phyloP scores from a whole-genome alignment of 2,329 filamentous ascomycete genomes.

The Bipolaris sorokiniana region DNA sequence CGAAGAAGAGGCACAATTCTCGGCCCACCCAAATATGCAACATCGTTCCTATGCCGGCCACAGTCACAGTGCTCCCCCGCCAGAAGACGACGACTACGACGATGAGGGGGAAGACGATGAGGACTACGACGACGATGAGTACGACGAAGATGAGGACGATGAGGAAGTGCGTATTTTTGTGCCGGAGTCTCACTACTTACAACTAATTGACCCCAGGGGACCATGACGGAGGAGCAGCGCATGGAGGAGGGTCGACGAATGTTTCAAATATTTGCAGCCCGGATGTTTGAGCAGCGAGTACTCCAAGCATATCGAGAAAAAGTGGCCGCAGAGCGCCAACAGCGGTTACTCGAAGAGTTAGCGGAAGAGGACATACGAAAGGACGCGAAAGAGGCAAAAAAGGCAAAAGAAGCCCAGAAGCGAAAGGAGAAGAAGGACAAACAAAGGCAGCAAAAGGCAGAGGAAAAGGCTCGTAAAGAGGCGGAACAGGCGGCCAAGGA shows the following conservation, averaged over 20 bases:
- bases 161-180: conserved; percentile 41
- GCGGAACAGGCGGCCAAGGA: conserved; percentile 90
- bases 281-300: conserved; percentile 98
- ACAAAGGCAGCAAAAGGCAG: conserved; percentile 87
- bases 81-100: conserved; percentile 81
- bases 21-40: conserved; percentile 63
- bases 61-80: conserved; percentile 65
- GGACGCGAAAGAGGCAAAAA: conserved; percentile 85
- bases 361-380: conserved; percentile 81
- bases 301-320: conserved; percentile 98
- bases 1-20: conserved; percentile 83
- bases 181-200: conserved; percentile 11
- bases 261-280: conserved; percentile 99
- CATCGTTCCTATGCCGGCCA: conserved; percentile 60
- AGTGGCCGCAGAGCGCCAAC: conserved; percentile 88
- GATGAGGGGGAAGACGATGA: conserved; percentile 68
- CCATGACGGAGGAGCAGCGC: conserved; percentile 96
- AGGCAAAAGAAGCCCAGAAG: conserved; percentile 91
- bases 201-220: conserved; percentile 67
- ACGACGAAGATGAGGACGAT: conserved; percentile 44
- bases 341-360: conserved; percentile 87
- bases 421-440: conserved; percentile 91
- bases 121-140: conserved; percentile 67
- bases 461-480: conserved; percentile 86
- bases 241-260: conserved; percentile 98